Conservation (phyloP, 352 stramenopile genomes). For the Plasmopara muralis region DNA sequence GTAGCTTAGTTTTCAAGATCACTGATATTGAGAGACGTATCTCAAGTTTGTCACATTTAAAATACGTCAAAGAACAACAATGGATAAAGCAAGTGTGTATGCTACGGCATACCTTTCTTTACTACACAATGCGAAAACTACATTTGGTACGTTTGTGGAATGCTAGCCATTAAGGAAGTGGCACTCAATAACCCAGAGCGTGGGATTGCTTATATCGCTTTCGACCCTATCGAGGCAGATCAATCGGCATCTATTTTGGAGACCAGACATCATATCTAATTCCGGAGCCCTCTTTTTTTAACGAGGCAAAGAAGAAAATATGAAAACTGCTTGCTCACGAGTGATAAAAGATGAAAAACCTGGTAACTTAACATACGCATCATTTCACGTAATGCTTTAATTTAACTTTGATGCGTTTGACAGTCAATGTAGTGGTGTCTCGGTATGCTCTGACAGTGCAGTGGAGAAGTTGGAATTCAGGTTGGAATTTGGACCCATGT, state of each 20-base stretch:
- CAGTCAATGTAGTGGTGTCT: constrained; percentile 57
- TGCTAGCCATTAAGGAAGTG: constrained; percentile 11
- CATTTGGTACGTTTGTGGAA: constrained; percentile 50
- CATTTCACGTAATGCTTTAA: neutral
- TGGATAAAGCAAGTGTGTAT: constrained; percentile 62
- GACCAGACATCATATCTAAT: neutral
- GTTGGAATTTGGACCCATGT: neutral
- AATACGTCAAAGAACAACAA: constrained; percentile 49
- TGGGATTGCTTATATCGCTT: constrained; percentile 34
- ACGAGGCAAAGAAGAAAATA: neutral
- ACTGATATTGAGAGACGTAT: constrained; percentile 40
- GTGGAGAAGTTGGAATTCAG: constrained; percentile 28
- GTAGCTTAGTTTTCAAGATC: constrained; percentile 27
- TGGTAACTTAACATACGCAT: neutral
- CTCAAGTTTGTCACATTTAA: constrained; percentile 51
- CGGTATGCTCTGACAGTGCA: constrained; percentile 51
- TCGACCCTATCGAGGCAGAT: neutral
- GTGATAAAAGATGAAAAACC: neutral
- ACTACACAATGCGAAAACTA: constrained; percentile 38
- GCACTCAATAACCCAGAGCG: constrained; percentile 33
- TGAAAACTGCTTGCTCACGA: constrained; percentile 1
- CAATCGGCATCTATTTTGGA: constrained; percentile 13
- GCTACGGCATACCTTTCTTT: constrained; percentile 29
- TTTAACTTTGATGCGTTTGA: neutral
- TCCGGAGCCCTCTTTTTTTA: neutral